Evolutionary conservation across 306 rosid genomes (phyloP).

Genomic region (Acacia melanoxylon): DNA sequence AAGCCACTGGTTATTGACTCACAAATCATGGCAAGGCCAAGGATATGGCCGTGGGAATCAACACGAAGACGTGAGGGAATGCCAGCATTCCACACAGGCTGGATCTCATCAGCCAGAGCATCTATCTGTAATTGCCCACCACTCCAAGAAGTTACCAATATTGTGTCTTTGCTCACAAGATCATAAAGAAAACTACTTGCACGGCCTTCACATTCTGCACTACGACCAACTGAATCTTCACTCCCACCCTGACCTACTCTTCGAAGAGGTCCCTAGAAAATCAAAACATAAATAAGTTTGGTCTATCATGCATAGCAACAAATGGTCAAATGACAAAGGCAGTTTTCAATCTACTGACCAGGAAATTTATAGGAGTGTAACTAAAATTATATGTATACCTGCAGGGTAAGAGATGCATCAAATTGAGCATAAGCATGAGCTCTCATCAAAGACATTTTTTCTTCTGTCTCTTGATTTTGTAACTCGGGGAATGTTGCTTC

Average conservation of each 20-base stretch:
- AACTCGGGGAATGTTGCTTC: constrained; percentile 86
- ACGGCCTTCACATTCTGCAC: constrained; percentile 85
- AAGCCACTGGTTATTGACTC: constrained; percentile 48
- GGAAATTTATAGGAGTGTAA: constrained; percentile 21
- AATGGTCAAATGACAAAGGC: constrained; percentile 16
- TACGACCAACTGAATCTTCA: constrained; percentile 58
- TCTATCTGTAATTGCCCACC: constrained; percentile 93
- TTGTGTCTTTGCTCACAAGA: constrained; percentile 79
- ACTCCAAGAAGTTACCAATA: constrained; percentile 93
- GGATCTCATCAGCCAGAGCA: constrained; percentile 96
- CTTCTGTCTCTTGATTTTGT: constrained; percentile 49
- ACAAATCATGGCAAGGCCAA: constrained; percentile 96
- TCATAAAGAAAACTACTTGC: constrained; percentile 77
- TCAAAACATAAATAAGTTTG: constrained; percentile 17
- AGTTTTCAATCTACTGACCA: constrained; percentile 19
- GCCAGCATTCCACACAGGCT: constrained; percentile 83
- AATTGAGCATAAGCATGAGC: constrained; percentile 80
- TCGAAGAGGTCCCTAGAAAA: constrained; percentile 79
- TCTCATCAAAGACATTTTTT: constrained; percentile 42
- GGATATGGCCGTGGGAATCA: constrained; percentile 64
- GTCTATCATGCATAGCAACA: constrained; percentile 10
- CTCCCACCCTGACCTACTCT: constrained; percentile 64
- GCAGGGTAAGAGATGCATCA: constrained; percentile 85
- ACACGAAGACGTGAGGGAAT: constrained; percentile 80
- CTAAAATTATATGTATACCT: constrained; percentile 52